phyloP scores from a whole-genome alignment of 2,329 filamentous ascomycete species.

The Knufia fluminis region DNA sequence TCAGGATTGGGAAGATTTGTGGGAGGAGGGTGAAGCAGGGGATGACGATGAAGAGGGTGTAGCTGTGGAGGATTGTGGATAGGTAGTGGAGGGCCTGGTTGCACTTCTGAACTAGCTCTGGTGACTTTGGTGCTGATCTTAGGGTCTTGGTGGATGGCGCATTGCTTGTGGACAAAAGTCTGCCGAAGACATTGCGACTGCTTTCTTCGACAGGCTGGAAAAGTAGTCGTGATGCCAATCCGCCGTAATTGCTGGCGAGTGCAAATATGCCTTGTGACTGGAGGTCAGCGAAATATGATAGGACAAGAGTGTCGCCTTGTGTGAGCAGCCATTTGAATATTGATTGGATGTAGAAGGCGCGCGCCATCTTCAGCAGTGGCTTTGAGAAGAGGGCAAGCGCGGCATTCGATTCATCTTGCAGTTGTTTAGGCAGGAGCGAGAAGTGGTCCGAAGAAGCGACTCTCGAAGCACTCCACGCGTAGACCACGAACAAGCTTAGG shows the following conservation, averaged over 20 bases:
- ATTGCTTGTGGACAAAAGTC: conserved; percentile 49
- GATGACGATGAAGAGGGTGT: conserved; percentile 59
- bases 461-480: conserved; percentile 51
- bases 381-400: conserved; percentile 55
- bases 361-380: conserved; percentile 61
- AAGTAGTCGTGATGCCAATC: conserved; percentile 74
- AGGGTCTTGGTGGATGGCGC: conserved; percentile 33
- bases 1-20: conserved; percentile 60
- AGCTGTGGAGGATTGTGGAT: conserved; percentile 55
- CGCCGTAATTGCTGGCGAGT: conserved; percentile 88
- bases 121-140: conserved; percentile 12
- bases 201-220: conserved; percentile 96
- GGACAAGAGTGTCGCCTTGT: conserved; percentile 84
- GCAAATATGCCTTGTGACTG: conserved; percentile 84
- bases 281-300: conserved; percentile 66
- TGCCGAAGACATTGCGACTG: conserved; percentile 80
- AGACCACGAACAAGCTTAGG: conserved; percentile 57
- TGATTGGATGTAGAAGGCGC: conserved; percentile 80
- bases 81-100: conserved; percentile 28
- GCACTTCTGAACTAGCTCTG: conserved; percentile 7
- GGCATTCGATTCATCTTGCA: conserved; percentile 37
- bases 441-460: conserved; percentile 54
- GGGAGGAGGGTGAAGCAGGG: conserved; percentile 64
- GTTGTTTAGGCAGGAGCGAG: conserved; percentile 50
- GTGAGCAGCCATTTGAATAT: conserved; percentile 87